These are phyloP conservation scores for Geum urbanum DNA, from an alignment of 306 rosid species.

Conservation along the genomic window DNA sequence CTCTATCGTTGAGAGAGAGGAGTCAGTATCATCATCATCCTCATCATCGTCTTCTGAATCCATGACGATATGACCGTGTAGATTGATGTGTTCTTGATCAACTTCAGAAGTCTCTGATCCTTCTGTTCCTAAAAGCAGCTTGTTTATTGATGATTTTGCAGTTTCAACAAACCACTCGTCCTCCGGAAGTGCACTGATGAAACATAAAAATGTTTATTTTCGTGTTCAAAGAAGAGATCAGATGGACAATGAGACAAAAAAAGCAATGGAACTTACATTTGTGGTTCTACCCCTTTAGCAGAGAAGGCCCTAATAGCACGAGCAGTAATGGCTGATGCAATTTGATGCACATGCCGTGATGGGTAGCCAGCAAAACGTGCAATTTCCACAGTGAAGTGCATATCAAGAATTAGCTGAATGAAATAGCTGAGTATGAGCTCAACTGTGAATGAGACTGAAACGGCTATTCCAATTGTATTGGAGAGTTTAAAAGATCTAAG, in stretches of 20 bases:
- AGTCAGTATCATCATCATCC: conserved; percentile 36
- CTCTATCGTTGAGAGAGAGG: conserved; percentile 66
- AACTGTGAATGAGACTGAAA: not conserved
- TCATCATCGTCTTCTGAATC: conserved; percentile 45
- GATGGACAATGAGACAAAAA: not conserved
- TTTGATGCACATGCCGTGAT: conserved; percentile 81
- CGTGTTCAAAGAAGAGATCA: conserved; percentile 3
- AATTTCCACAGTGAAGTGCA: conserved; percentile 98
- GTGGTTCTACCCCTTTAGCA: conserved; percentile 72
- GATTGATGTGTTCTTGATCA: conserved; percentile 68
- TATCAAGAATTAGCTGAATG: conserved; percentile 87
- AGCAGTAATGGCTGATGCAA: conserved; percentile 83
- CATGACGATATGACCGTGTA: conserved; percentile 44
- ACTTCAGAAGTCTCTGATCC: conserved; percentile 70
- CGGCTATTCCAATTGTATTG: not conserved
- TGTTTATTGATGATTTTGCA: conserved; percentile 80
- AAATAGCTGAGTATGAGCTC: conserved; percentile 5
- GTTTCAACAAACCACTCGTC: conserved; percentile 97
- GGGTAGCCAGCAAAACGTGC: conserved; percentile 91
- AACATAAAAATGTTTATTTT: conserved; percentile 25
- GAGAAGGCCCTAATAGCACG: conserved; percentile 91
- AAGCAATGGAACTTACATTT: conserved; percentile 46
- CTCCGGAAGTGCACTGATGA: conserved; percentile 73
- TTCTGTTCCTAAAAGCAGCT: conserved; percentile 62
- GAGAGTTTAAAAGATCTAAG: conserved; percentile 20